Evolutionary conservation across 768 basidiomycete species (phyloP).

Genomic region (Terana coerulea): DNA sequence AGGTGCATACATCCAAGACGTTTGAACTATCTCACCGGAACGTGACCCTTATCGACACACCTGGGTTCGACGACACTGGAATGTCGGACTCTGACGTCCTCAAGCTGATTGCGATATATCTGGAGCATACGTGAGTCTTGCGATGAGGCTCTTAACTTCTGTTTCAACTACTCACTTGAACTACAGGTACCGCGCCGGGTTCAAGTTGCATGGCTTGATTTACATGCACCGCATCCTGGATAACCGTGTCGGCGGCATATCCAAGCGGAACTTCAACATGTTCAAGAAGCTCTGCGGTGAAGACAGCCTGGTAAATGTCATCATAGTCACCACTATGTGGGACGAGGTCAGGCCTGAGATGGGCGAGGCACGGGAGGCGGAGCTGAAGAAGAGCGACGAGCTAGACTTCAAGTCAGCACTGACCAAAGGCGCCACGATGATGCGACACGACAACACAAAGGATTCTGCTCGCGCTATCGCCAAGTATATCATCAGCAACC

Average conservation of each 20-base stretch:
- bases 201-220: constrained; percentile 15
- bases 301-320: constrained; percentile 41
- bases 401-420: constrained; percentile 49
- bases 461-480: constrained; percentile 15
- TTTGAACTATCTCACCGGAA: constrained; percentile 40
- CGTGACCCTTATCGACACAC: constrained; percentile 54
- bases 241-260: constrained; percentile 13
- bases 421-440: constrained; percentile 40
- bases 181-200: constrained; percentile 15
- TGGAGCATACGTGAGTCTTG: constrained; percentile 2
- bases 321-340: constrained; percentile 57
- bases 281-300: constrained; percentile 52
- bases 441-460: constrained; percentile 26
- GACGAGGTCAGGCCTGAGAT: constrained; percentile 33
- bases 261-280: constrained; percentile 41
- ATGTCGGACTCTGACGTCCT: constrained; percentile 13
- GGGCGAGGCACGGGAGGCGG: constrained; percentile 41
- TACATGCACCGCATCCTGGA: constrained; percentile 21
- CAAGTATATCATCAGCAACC: constrained; percentile 7
- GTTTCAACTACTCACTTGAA: constrained; percentile 17
- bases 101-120: constrained; percentile 10
- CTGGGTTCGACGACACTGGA: constrained; percentile 50
- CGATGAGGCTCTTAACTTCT: background rate
- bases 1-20: constrained; percentile 39
- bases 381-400: constrained; percentile 34